Evolutionary conservation across 108 stramenopile species (phyloP), one percentile per base, ranked within the genome.

Genomic region (Parietichytrium sp.): DNA sequence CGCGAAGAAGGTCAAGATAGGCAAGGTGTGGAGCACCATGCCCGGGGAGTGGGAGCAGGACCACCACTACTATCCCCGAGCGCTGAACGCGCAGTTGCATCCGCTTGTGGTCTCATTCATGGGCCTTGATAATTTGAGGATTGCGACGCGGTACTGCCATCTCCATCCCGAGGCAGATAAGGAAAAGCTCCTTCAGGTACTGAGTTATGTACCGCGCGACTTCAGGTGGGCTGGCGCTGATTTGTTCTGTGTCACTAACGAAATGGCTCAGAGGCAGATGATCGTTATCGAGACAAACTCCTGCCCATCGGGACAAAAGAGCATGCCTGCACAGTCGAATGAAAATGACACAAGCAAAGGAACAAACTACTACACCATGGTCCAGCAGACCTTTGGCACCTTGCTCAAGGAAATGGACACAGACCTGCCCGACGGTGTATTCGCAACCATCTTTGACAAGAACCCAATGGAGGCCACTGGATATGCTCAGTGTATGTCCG

Each of bases 361-460:
- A 4, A 78, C 77, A 0, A 79, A 52, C 48, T 84, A 84, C 55
- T 23, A 29, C 15, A 31, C 54, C 30, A 78, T 84, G 42, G 15
- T 82, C 27, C 47, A 15, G n/a, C 42, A 81, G 47, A 82, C 82
- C 79, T 82, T 82, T 42, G 48, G 33, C 4, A 36, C 81, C 33
- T 54, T 84, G 13, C 15, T 80, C 79, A 53, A 84, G 52, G 52
- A 81, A 31, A 20, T 23, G 23, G 47, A 77, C 25, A 38, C 31
- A 0, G 48, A 49, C 2, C 23, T 82, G 48, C 81, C 81, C 7
- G 82, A 47, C 13, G 82, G 82, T 18, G 82, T 79, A 12, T 36
- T 84, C 18, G 83, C 80, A 3, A 79, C 80, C 49, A 45, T 84
- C 27, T 84, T 79, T 3, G 83, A 84, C 83, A 84, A 84, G 83